phyloP scores from a whole-genome alignment of 2,329 filamentous ascomycete species.

The Aspergillus fischeri region DNA sequence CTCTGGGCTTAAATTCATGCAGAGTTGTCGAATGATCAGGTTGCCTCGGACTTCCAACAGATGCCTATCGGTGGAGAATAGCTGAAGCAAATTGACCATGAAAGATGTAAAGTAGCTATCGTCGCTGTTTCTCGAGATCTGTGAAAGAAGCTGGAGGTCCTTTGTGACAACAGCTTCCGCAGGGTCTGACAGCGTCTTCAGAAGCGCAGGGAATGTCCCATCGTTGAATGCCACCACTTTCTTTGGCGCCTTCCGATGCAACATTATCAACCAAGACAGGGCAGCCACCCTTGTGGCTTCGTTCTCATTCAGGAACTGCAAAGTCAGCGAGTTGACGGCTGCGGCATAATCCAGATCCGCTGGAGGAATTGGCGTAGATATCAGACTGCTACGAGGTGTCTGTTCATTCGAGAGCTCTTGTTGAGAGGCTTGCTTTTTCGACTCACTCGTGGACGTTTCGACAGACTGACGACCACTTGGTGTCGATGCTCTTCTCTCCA shows the following conservation, averaged over 20 bases:
- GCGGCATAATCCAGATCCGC: slow-evolving; percentile 89
- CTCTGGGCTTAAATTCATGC: slow-evolving; percentile 86
- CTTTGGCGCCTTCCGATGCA: slow-evolving; percentile 88
- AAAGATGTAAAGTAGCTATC: slow-evolving; percentile 97
- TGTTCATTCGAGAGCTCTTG: slow-evolving; percentile 31
- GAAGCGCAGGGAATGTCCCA: slow-evolving; percentile 88
- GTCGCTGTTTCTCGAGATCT: slow-evolving; percentile 94
- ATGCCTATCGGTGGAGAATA: slow-evolving; percentile 91
- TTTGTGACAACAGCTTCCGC: slow-evolving; percentile 94
- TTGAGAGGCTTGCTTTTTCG: slow-evolving; percentile 27
- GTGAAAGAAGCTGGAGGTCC: slow-evolving; percentile 86
- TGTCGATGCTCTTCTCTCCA: slow-evolving; percentile 42
- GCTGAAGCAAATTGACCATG: slow-evolving; percentile 92
- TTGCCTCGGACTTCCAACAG: slow-evolving; percentile 90
- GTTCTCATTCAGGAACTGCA: slow-evolving; percentile 94
- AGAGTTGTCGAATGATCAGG: slow-evolving; percentile 91
- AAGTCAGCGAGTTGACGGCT: slow-evolving; percentile 85
- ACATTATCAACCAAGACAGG: slow-evolving; percentile 94
- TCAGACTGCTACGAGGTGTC: slow-evolving; percentile 44
- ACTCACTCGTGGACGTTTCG: slow-evolving; percentile 25
- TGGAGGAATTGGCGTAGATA: slow-evolving; percentile 45
- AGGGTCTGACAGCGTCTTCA: slow-evolving; percentile 94
- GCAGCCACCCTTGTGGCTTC: slow-evolving; percentile 93
- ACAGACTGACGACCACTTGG: slow-evolving; percentile 25
- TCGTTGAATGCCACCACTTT: slow-evolving; percentile 96